Percentiles rank a stretch among this genome's conserved stretches.
These are phyloP conservation scores for Aspergillus fumigatus DNA, from an alignment of 2,329 filamentous ascomycete species.

Conservation along the genomic window DNA sequence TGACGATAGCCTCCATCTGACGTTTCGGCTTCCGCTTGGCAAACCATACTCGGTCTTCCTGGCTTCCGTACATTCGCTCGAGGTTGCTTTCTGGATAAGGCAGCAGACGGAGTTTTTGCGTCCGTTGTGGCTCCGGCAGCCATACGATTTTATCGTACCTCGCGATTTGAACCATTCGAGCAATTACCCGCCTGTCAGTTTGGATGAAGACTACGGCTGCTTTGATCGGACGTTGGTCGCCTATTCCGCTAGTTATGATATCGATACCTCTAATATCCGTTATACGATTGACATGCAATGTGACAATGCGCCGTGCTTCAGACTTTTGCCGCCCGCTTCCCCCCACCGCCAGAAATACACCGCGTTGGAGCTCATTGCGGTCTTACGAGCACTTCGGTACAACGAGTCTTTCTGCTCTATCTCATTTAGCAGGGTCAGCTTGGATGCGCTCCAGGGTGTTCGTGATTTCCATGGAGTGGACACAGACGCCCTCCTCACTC, in stretches of 20 bases:
- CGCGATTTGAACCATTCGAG: constrained; percentile 50
- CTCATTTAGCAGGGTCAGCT: constrained; percentile 60
- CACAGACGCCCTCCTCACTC: constrained; percentile 57
- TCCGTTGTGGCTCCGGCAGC: constrained; percentile 61
- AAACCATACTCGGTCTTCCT: constrained; percentile 54
- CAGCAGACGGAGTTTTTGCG: constrained; percentile 60
- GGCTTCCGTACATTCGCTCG: constrained; percentile 59
- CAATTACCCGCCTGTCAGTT: constrained; percentile 42
- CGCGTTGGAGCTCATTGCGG: constrained; percentile 60
- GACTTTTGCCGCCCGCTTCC: constrained; percentile 54
- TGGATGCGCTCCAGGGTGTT: constrained; percentile 61
- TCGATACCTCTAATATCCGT: constrained; percentile 63
- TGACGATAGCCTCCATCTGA: constrained; percentile 64
- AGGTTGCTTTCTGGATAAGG: constrained; percentile 60
- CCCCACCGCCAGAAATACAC: constrained; percentile 51
- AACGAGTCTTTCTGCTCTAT: constrained; percentile 66
- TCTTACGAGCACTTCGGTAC: constrained; percentile 66
- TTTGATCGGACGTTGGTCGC: constrained; percentile 65
- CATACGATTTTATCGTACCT: constrained; percentile 60
- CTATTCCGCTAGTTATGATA: constrained; percentile 65
- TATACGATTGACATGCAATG: constrained; percentile 58
- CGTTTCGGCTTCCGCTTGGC: constrained; percentile 57
- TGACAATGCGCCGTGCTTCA: constrained; percentile 65
- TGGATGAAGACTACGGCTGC: constrained; percentile 57
- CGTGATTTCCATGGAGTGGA: constrained; percentile 59